phyloP scores from a whole-genome alignment of 352 stramenopile species.

The Phytophthora citrophthora region DNA sequence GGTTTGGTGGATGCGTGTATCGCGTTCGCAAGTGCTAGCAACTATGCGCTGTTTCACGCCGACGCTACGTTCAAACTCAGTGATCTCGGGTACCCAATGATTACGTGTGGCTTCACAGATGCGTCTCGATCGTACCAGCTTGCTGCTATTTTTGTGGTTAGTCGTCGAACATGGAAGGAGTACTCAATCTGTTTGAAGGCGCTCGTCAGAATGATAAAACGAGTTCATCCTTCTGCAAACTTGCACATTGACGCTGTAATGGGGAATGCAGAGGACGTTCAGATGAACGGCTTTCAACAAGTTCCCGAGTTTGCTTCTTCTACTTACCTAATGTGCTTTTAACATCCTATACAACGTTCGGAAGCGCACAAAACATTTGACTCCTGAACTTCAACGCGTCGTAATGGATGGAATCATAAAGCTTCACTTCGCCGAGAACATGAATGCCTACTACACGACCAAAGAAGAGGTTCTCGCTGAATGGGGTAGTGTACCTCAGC shows the following conservation, averaged over 20 bases:
- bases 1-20: background rate
- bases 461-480: background rate
- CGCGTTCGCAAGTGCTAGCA: background rate
- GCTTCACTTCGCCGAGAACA: background rate
- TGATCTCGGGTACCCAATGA: background rate
- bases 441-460: background rate
- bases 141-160: background rate
- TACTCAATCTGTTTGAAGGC: background rate
- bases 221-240: background rate
- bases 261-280: background rate
- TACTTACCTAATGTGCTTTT: conserved; percentile 1
- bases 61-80: background rate
- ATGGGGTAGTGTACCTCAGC: background rate
- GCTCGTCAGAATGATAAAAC: background rate
- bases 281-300: conserved; percentile 1
- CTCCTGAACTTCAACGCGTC: background rate
- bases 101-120: background rate
- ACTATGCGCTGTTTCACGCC: background rate
- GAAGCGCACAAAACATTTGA: background rate
- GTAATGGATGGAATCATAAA: background rate
- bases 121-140: background rate
- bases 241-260: background rate
- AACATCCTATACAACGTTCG: background rate
- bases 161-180: background rate
- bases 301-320: background rate